A percentile compares a stretch with the other conserved stretches of the same genome.
Conservation (phyloP, 371 early-diverging fungal genomes). For the Chytridium lagenaria region DNA sequence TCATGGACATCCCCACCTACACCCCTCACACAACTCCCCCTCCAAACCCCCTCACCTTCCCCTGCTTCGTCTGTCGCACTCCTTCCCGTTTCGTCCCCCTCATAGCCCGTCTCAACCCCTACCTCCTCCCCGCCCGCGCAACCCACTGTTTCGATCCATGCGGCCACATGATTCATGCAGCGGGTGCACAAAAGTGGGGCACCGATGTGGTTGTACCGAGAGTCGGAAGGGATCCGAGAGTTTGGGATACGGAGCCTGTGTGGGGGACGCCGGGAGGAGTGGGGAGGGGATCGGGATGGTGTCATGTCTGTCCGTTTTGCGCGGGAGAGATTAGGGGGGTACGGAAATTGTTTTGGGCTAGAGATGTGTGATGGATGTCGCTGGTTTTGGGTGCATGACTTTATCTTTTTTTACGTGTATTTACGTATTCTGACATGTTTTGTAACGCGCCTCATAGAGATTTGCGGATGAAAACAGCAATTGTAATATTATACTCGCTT, state of each 20-base stretch:
- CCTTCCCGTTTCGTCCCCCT: slow-evolving; percentile 14
- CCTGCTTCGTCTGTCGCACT: slow-evolving; percentile 12
- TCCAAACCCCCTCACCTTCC: neutral
- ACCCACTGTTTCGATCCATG: slow-evolving; percentile 9
- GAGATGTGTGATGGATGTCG: slow-evolving; percentile 5
- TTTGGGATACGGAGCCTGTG: slow-evolving; percentile 4
- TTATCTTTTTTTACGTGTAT: too few relatives aligned
- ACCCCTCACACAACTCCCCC: neutral
- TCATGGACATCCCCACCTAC: slow-evolving; percentile 2
- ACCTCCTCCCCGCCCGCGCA: slow-evolving; percentile 9
- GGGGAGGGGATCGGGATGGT: neutral
- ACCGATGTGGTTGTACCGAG: neutral
- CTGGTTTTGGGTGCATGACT: too few relatives aligned
- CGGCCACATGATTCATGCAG: slow-evolving; percentile 11
- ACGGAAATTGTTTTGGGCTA: slow-evolving; percentile 1
- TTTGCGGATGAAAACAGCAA: too few relatives aligned
- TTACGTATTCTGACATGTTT: too few relatives aligned
- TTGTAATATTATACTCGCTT: too few relatives aligned
- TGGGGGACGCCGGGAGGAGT: neutral
- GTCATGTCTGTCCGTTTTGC: slow-evolving; percentile 7
- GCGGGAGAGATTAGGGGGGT: neutral
- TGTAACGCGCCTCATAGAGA: too few relatives aligned
- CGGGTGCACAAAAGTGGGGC: slow-evolving; percentile 1
- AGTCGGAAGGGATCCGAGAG: slow-evolving; percentile 8
- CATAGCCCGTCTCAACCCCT: slow-evolving; percentile 4